phyloP scores from a whole-genome alignment of 345 rosid genomes.

The Aquilaria malaccensis region DNA sequence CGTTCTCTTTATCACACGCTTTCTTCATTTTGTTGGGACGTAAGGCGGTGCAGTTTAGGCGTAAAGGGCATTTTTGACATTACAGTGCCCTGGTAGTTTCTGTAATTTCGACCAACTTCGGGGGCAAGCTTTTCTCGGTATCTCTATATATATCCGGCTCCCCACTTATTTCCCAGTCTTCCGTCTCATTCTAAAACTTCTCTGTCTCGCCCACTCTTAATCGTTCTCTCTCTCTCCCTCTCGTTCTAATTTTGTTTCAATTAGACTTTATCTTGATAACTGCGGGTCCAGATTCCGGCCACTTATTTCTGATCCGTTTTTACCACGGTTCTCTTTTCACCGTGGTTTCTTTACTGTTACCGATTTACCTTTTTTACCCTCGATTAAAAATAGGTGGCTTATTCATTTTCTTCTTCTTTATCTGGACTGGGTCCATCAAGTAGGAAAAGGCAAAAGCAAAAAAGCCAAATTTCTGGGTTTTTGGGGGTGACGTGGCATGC shows the following conservation, averaged over 20 bases:
- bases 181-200: not conserved
- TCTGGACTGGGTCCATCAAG: not conserved
- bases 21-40: not conserved
- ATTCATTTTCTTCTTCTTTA: slow-evolving; percentile 3
- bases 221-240: not conserved
- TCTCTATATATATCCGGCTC: slow-evolving; percentile 31
- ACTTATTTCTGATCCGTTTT: slow-evolving; percentile 2
- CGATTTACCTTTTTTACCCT: slow-evolving; percentile 3
- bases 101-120: not conserved
- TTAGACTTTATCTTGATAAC: not conserved
- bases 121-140: slow-evolving; percentile 12
- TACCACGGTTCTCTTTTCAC: not conserved
- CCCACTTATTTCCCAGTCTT: not conserved
- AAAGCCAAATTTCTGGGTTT: no score
- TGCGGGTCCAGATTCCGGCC: not conserved
- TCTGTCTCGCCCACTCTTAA: not conserved
- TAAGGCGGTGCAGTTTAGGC: not conserved
- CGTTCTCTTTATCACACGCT: no score
- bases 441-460: not conserved
- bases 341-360: not conserved
- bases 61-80: slow-evolving; percentile 23
- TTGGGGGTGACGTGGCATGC: slow-evolving; percentile 68
- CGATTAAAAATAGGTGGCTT: not conserved
- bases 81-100: slow-evolving; percentile 1
- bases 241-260: not conserved